Evolutionary conservation across 2,329 filamentous ascomycete genomes (phyloP).

Genomic region (Colletotrichum sp.): DNA sequence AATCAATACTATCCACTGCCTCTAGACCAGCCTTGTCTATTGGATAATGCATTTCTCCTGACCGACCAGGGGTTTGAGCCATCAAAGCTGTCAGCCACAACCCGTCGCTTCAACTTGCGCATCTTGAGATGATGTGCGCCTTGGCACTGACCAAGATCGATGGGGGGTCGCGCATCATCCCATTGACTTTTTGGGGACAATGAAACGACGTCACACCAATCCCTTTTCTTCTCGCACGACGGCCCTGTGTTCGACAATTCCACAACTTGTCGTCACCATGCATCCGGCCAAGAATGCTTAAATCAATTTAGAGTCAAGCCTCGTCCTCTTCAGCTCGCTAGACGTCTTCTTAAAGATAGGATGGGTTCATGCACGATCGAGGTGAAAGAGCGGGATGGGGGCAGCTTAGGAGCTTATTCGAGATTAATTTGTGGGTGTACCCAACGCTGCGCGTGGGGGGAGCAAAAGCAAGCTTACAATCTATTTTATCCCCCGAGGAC

Average conservation of each 20-base stretch:
- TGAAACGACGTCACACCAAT: background rate
- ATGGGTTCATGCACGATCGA: background rate
- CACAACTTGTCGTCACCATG: background rate
- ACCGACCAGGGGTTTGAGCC: background rate
- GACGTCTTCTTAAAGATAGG: background rate
- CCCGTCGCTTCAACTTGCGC: constrained; percentile 2
- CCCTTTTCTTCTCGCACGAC: background rate
- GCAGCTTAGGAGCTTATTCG: background rate
- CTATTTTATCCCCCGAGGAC: background rate
- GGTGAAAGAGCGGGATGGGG: background rate
- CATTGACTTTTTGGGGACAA: background rate
- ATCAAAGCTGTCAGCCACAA: background rate
- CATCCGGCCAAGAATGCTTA: background rate
- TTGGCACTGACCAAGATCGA: background rate
- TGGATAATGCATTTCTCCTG: background rate
- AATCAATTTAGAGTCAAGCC: background rate
- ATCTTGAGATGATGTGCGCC: background rate
- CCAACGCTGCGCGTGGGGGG: background rate
- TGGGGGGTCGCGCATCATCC: background rate
- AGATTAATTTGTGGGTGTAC: background rate
- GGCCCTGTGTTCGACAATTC: background rate
- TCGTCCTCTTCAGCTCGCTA: background rate
- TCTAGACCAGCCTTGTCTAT: background rate
- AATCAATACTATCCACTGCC: background rate
- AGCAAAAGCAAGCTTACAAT: background rate